phyloP scores from a whole-genome alignment of 202 grass and related monocot species.

The Bolboschoenoplectus hybrid region DNA sequence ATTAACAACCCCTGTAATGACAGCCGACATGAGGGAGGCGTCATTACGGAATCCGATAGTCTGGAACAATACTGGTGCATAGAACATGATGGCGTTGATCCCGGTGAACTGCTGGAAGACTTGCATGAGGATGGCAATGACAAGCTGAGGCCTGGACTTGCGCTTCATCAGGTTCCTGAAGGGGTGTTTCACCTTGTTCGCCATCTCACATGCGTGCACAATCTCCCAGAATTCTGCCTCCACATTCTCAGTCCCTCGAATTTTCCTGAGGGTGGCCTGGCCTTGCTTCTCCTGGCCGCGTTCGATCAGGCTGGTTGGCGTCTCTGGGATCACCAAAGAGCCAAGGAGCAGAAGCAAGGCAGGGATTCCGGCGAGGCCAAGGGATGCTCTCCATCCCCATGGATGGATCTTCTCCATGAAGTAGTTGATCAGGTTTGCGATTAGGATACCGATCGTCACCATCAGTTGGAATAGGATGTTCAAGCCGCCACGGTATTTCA shows the following conservation, averaged over 20 bases:
- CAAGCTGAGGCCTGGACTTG: slow-evolving; percentile 61
- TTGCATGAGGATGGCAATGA: slow-evolving; percentile 68
- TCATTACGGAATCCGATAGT: slow-evolving; percentile 70
- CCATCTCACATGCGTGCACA: slow-evolving; percentile 42
- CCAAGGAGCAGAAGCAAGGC: slow-evolving; percentile 50
- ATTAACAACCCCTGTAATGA: slow-evolving; percentile 67
- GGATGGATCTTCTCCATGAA: slow-evolving; percentile 49
- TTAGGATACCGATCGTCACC: slow-evolving; percentile 72
- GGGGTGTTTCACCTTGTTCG: slow-evolving; percentile 49
- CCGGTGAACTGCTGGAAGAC: slow-evolving; percentile 88
- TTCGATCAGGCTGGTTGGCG: slow-evolving; percentile 71
- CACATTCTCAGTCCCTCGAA: slow-evolving; percentile 56
- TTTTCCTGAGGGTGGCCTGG: slow-evolving; percentile 44
- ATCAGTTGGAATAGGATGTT: slow-evolving; percentile 86
- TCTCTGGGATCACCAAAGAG: slow-evolving; percentile 68
- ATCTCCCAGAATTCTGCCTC: slow-evolving; percentile 65
- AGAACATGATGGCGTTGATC: slow-evolving; percentile 95
- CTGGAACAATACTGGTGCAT: slow-evolving; percentile 74
- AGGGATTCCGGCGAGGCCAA: slow-evolving; percentile 56
- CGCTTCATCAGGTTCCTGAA: slow-evolving; percentile 44
- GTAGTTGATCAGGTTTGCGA: slow-evolving; percentile 75
- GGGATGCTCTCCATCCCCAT: slow-evolving; percentile 55
- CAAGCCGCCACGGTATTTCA: slow-evolving; percentile 61
- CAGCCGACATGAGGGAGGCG: slow-evolving; percentile 60
- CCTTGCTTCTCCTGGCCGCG: slow-evolving; percentile 35